Percentiles rank a stretch among this genome's conserved stretches.
Evolutionary conservation across 1,139 yeast genomes (phyloP).

Genomic region (Insectozyma bohioensis): DNA sequence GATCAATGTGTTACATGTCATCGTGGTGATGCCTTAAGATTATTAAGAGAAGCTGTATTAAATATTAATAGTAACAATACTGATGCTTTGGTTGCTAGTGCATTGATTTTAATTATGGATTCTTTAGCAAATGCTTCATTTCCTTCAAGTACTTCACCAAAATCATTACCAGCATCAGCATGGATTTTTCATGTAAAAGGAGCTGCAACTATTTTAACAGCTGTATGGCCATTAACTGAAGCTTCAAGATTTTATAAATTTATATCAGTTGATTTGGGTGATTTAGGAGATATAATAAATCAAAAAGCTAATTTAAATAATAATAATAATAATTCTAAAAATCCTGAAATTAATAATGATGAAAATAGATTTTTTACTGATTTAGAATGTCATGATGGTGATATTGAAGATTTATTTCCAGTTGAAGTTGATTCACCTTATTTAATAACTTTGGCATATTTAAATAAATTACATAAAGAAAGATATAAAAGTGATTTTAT

Average conservation of each 20-base stretch:
- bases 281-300: constrained; percentile 76
- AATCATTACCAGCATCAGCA: constrained; percentile 84
- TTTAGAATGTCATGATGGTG: constrained; percentile 82
- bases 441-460: constrained; percentile 77
- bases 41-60: constrained; percentile 80
- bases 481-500: constrained; percentile 83
- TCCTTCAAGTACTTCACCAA: constrained; percentile 60
- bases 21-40: constrained; percentile 79
- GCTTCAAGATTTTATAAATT: constrained; percentile 71
- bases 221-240: constrained; percentile 91
- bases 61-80: constrained; percentile 82
- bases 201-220: constrained; percentile 90
- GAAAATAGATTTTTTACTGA: constrained; percentile 44
- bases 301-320: constrained; percentile 26
- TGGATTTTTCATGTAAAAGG: constrained; percentile 98
- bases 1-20: constrained; percentile 86
- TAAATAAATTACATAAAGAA: constrained; percentile 81
- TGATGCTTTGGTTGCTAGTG: constrained; percentile 91
- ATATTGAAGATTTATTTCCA: constrained; percentile 82
- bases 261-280: constrained; percentile 77
- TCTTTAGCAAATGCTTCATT: constrained; percentile 89
- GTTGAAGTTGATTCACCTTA: constrained; percentile 82
- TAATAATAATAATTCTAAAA: constrained; percentile 8
- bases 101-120: constrained; percentile 85
- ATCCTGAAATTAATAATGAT: constrained; percentile 2